A percentile compares a stretch with the other conserved stretches of the same genome.
These are phyloP conservation scores for Pleoardoris graminearum DNA, from an alignment of 2,329 filamentous ascomycete genomes.

Conservation along the genomic window DNA sequence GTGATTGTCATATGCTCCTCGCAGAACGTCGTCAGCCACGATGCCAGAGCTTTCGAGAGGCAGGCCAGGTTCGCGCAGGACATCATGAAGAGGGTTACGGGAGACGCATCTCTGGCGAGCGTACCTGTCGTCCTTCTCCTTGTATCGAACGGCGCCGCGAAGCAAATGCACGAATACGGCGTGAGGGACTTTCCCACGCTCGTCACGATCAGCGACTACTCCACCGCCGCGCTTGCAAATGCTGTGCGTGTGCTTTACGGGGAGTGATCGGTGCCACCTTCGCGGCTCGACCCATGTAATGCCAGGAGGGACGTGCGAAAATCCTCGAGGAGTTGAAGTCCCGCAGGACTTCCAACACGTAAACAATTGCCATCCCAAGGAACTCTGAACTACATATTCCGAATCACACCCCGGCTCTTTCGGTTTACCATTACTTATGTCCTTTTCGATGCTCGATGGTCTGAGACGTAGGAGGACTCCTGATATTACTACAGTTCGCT, in stretches of 20 bases:
- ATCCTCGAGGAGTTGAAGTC: too few species aligned
- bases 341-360: too few species aligned
- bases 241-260: conserved; percentile 34
- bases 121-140: conserved; percentile 36
- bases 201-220: conserved; percentile 35
- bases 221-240: conserved; percentile 28
- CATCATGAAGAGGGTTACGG: conserved; percentile 21
- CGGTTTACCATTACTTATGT: not conserved
- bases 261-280: conserved; percentile 10
- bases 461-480: not conserved
- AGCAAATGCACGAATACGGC: conserved; percentile 23
- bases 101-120: conserved; percentile 16
- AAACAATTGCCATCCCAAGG: too few species aligned
- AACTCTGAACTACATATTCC: too few species aligned
- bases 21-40: conserved; percentile 28
- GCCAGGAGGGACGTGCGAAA: too few species aligned
- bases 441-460: not conserved
- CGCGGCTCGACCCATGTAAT: too few species aligned
- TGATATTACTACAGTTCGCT: conserved; percentile 8
- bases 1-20: conserved; percentile 59
- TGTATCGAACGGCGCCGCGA: conserved; percentile 21
- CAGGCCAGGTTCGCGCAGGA: conserved; percentile 37
- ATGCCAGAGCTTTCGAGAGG: conserved; percentile 31
- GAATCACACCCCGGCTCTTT: too few species aligned
- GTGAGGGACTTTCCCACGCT: conserved; percentile 34